Base-by-base conservation (phyloP, 1,139 yeast species). In the Oligophagozyma castellii region DNA sequence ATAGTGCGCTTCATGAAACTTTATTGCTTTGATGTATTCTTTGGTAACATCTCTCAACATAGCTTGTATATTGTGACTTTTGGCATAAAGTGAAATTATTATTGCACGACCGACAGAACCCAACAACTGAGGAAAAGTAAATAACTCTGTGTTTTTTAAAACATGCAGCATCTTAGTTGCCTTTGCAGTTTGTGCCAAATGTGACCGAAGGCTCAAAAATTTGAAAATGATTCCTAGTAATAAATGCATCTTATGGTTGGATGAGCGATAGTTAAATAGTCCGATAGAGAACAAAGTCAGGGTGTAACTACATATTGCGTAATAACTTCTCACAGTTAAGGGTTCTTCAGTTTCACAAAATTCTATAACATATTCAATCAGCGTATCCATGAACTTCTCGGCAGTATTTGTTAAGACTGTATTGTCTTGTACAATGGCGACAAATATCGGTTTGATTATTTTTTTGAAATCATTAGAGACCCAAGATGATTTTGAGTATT, bases 101-200 rank as follows among this genome's bases (percentile, higher is more conserved):
- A 44, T 19, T 3, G 47, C 52, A 23, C 54, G 36, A 2, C 50
- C 51, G 7, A 40, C 35, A 2, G 49, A 35, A 6, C 51, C 52
- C 5, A 39, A 31, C 4, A 48, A 36, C 16, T 44, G 23, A 4
- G 40, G 40, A 22, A 43, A 46, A 5, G 48, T 44, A 10, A 30
- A 28, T 5, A 12, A 22, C 27, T 48, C 50, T 3, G 38, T 40
- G 13, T 35, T 39, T 4, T 31, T 15, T 5, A 40, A 33, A 5
- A 33, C 31, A 11, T 30, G 34, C 20, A 40, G 31, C 12, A 14
- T 15, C 3, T 33, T 31, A 4, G 36, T 29, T 7, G 29, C 26
- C 22, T 39, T 40, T 3, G 46, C 34, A 7, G 29, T 30, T 14
- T 31, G 33, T n/a, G 37, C 38, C 11, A 48, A 31, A 25, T 39